Conservation (phyloP, 2,329 filamentous ascomycete species). For the Fusarium tricinctum region DNA sequence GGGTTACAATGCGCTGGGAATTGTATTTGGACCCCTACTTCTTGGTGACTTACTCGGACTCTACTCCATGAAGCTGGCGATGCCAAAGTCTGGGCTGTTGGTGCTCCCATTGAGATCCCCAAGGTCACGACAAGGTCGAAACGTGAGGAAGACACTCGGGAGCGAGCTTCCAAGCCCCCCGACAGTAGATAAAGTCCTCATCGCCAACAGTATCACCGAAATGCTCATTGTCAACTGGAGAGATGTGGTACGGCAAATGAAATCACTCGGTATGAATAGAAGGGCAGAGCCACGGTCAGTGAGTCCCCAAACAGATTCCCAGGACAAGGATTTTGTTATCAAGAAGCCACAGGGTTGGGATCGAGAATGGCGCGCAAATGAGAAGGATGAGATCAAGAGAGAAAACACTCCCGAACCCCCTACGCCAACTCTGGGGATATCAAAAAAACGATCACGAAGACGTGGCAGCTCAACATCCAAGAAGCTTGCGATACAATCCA, state of each 20-base stretch:
- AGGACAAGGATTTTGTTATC: constrained; percentile 58
- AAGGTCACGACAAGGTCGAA: constrained; percentile 53
- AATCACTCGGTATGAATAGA: constrained; percentile 57
- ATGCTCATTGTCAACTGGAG: constrained; percentile 77
- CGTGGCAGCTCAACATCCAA: constrained; percentile 43
- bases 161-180: constrained; percentile 40
- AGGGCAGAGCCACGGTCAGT: constrained; percentile 40
- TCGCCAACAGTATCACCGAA: constrained; percentile 72
- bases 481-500: constrained; percentile 43
- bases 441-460: constrained; percentile 42
- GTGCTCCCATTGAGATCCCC: constrained; percentile 61
- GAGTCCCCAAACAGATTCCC: constrained; percentile 26
- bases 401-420: constrained; percentile 56
- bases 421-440: constrained; percentile 51
- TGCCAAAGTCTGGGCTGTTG: constrained; percentile 58
- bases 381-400: constrained; percentile 15
- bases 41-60: constrained; percentile 69
- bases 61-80: constrained; percentile 63
- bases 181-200: constrained; percentile 67
- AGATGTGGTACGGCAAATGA: constrained; percentile 73
- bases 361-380: constrained; percentile 43
- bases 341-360: constrained; percentile 56
- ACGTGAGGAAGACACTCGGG: constrained; percentile 38
- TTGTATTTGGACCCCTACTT: constrained; percentile 75
- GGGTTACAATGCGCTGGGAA: constrained; percentile 73